Base-by-base conservation (phyloP, 345 rosid genomes). In the Eucalyptus cloeziana region DNA sequence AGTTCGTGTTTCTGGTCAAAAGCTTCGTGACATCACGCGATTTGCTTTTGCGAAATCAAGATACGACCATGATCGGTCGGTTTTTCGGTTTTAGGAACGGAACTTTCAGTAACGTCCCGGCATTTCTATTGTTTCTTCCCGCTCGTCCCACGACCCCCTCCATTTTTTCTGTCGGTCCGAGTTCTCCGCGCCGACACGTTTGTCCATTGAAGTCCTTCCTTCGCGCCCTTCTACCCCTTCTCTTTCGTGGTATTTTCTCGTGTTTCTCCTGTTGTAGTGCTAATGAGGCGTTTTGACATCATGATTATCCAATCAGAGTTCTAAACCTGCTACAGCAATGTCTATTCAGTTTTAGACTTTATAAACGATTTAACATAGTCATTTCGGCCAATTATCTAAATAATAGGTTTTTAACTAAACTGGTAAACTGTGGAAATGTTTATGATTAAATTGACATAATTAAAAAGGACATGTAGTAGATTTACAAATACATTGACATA, bases 401-500 rank as follows among this genome's bases (percentile, higher is more conserved):
- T 56, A 22, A 56, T 24, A 10, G 13, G 3, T 56, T 56, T 22
- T 9, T 10, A 0, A 56, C 6, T 24, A 56, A 56, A 24, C 10
- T 56, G 1, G 6, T 25, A 24, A 56, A 56, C 3, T 1, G 2
- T 56, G 0, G 0, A 56, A 24, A 56, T 0, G 5, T 56, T 24
- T 56, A 56, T 22, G 13, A 56, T 22, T 56, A 56, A 56, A 56
- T 56, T 56, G 5, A 1, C 10, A 52, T 2, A 52, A 21, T 52
- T 52, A 52, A 52, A 52, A 52, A 52, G 0, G 25, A 52, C 1
- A 0, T 0, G 0, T 52, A 2, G 25, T 52, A 52, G 0, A 10
- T 52, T 52, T 52, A 52, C 10, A 52, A 52, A 0, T 0, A 52
- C 0, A 52, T 52, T 0, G 2, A 21, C 4, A 52, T 5, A 7